A percentile compares a stretch with the other conserved stretches of the same genome.
phyloP scores from a whole-genome alignment of 1,139 yeast species.

The Taiozyma sp. region DNA sequence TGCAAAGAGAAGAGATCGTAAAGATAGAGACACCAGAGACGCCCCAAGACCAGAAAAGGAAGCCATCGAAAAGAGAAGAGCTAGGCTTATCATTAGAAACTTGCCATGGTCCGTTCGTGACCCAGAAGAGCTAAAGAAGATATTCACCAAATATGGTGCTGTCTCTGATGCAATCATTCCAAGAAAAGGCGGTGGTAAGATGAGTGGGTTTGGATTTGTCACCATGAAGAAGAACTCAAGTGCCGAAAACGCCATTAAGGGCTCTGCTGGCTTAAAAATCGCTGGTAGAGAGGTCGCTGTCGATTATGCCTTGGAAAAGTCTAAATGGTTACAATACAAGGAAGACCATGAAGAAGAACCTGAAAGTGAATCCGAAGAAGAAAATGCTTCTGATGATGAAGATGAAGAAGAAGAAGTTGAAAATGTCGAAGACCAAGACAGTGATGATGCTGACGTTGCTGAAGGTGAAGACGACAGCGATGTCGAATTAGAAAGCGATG shows the following conservation, averaged over 20 bases:
- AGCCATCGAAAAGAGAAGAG: slow-evolving; percentile 55
- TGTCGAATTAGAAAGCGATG: slow-evolving; percentile 27
- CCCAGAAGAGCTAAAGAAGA: slow-evolving; percentile 62
- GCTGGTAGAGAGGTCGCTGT: slow-evolving; percentile 93
- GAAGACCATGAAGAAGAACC: slow-evolving; percentile 34
- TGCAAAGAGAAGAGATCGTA: slow-evolving; percentile 90
- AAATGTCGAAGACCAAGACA: slow-evolving; percentile 26
- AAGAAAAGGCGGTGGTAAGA: slow-evolving; percentile 78
- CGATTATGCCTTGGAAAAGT: slow-evolving; percentile 87
- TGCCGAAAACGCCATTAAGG: slow-evolving; percentile 81
- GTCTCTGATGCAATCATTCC: slow-evolving; percentile 91
- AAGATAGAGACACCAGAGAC: slow-evolving; percentile 26
- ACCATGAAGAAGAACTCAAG: slow-evolving; percentile 78
- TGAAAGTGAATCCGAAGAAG: slow-evolving; percentile 32
- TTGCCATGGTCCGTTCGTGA: slow-evolving; percentile 95
- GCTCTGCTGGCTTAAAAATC: slow-evolving; percentile 66
- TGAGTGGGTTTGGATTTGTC: slow-evolving; percentile 95
- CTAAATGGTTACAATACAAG: slow-evolving; percentile 63
- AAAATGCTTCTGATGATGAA: slow-evolving; percentile 32
- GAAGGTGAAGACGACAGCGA: slow-evolving; percentile 28
- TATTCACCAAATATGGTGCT: slow-evolving; percentile 77
- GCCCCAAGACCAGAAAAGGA: slow-evolving; percentile 20
- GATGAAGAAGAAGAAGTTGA: slow-evolving; percentile 26
- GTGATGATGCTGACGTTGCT: slow-evolving; percentile 30
- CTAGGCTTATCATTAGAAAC: slow-evolving; percentile 84